phyloP scores from a whole-genome alignment of 2,329 filamentous ascomycete genomes.

The Nothophoma quercina region DNA sequence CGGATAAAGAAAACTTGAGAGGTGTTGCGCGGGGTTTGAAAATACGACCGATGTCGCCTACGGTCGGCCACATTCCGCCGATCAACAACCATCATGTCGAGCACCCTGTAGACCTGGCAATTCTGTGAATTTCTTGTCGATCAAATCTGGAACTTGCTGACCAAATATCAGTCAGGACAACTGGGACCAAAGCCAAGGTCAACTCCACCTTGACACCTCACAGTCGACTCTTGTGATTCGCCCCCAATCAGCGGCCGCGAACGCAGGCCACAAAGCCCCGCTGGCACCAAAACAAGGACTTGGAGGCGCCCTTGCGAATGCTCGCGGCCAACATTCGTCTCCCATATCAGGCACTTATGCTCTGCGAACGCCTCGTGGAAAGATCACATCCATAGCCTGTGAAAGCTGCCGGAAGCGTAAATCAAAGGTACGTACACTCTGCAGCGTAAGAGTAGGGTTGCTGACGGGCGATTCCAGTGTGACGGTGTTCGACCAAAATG shows the following conservation, averaged over 20 bases:
- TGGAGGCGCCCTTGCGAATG: conserved; percentile 39
- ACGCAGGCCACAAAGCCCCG: conserved; percentile 44
- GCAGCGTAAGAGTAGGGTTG: not conserved
- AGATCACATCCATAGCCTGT: conserved; percentile 51
- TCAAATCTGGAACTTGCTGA: conserved; percentile 28
- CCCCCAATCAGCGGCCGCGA: conserved; percentile 34
- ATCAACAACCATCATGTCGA: conserved; percentile 15
- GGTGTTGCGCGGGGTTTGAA: conserved; percentile 22
- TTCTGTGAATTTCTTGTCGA: conserved; percentile 17
- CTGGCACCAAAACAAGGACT: conserved; percentile 48
- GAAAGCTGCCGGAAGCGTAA: conserved; percentile 51
- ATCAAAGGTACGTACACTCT: conserved; percentile 40
- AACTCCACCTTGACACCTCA: conserved; percentile 43
- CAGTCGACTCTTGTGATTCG: conserved; percentile 39
- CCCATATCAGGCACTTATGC: conserved; percentile 49
- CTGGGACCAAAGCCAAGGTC: conserved; percentile 40
- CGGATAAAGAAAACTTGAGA: conserved; percentile 7
- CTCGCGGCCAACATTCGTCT: conserved; percentile 44
- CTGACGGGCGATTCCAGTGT: conserved; percentile 37
- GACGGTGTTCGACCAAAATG: conserved; percentile 50
- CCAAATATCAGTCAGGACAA: conserved; percentile 39
- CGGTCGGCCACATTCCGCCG: conserved; percentile 23
- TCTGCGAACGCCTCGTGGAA: conserved; percentile 47
- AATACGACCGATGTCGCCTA: conserved; percentile 30
- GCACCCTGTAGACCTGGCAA: conserved; percentile 14